Conservation (phyloP, 2,329 filamentous ascomycete genomes). For the Lecanosticta acicola region DNA sequence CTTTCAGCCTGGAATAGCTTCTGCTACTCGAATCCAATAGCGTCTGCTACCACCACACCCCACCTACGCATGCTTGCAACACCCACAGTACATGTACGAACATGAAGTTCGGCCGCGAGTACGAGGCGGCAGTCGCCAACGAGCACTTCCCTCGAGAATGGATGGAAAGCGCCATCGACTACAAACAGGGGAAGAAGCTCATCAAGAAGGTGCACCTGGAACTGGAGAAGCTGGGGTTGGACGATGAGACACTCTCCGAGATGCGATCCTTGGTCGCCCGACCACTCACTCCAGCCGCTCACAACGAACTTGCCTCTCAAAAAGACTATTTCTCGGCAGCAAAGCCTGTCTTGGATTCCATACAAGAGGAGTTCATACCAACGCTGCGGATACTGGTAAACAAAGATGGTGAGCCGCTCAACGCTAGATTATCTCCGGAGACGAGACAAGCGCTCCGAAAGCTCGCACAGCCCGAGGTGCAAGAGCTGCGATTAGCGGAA, state of each 20-base stretch:
- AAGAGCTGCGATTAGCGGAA: constrained; percentile 22
- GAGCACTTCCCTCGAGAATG: constrained; percentile 70
- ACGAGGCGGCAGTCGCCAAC: constrained; percentile 61
- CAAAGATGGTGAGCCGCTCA: constrained; percentile 60
- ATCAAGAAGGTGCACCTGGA: constrained; percentile 74
- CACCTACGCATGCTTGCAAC: neutral
- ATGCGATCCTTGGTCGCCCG: constrained; percentile 48
- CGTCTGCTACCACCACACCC: neutral
- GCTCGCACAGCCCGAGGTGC: constrained; percentile 48
- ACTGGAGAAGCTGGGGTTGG: constrained; percentile 64
- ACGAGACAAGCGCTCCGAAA: constrained; percentile 60
- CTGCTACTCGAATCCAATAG: too few relatives aligned
- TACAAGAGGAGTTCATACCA: constrained; percentile 50
- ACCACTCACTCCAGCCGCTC: constrained; percentile 6
- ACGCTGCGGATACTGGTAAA: constrained; percentile 65
- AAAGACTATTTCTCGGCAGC: constrained; percentile 23
- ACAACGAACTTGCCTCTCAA: too few relatives aligned
- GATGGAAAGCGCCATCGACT: constrained; percentile 72
- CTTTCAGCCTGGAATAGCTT: too few relatives aligned
- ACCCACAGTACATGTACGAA: constrained; percentile 6
- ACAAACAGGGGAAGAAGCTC: constrained; percentile 80
- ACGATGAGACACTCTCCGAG: constrained; percentile 61
- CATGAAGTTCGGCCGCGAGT: constrained; percentile 86
- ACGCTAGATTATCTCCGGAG: constrained; percentile 60
- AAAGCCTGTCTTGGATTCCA: constrained; percentile 18